phyloP scores from a whole-genome alignment of 306 rosid species.

The Fagus sylvatica region DNA sequence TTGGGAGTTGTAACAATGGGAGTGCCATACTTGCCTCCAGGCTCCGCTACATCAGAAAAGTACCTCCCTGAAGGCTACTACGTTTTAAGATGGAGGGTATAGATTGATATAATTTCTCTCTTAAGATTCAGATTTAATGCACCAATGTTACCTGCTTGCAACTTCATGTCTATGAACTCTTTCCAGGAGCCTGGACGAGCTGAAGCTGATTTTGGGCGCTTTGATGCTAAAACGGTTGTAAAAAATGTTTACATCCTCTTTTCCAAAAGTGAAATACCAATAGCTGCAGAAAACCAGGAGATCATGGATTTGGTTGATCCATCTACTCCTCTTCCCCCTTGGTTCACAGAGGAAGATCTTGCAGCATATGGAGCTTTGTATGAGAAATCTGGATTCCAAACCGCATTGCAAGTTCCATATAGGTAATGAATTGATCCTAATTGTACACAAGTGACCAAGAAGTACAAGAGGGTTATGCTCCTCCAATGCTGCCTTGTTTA shows the following conservation, averaged over 20 bases:
- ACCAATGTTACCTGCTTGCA: too few species aligned
- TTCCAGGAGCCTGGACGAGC: conserved; percentile 72
- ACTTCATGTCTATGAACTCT: background rate
- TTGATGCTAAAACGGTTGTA: conserved; percentile 64
- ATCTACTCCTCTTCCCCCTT: conserved; percentile 17
- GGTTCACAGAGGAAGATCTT: conserved; percentile 35
- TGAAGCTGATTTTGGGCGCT: conserved; percentile 81
- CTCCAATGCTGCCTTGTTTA: too few species aligned
- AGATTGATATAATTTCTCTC: background rate
- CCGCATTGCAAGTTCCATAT: conserved; percentile 44
- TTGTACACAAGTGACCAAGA: background rate
- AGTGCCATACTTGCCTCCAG: conserved; percentile 50
- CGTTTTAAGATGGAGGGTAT: conserved; percentile 67
- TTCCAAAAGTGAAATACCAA: conserved; percentile 68
- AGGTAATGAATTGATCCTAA: conserved; percentile 30
- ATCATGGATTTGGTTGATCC: conserved; percentile 82
- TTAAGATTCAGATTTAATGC: background rate
- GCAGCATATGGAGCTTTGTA: conserved; percentile 31
- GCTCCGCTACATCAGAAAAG: conserved; percentile 1
- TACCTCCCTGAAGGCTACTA: conserved; percentile 71
- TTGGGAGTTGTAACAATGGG: conserved; percentile 69
- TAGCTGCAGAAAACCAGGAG: conserved; percentile 72
- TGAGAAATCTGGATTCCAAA: conserved; percentile 45
- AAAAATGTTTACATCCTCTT: conserved; percentile 73
- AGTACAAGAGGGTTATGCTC: too few species aligned